Evolutionary conservation across 2,329 filamentous ascomycete species (phyloP).

Genomic region (Aspergillus costaricaensis): DNA sequence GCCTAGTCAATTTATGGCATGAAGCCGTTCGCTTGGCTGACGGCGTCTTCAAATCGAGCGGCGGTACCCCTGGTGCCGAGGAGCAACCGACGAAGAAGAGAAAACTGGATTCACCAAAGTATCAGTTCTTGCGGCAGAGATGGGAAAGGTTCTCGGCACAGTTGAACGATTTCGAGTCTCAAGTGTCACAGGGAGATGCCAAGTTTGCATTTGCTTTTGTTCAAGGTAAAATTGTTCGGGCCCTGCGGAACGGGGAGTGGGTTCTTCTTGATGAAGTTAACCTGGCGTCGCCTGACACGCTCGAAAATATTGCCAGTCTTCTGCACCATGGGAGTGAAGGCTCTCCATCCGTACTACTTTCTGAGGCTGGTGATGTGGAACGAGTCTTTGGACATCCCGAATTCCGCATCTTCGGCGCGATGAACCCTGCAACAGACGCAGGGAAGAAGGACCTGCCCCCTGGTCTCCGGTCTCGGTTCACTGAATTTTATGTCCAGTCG

Average conservation of each 20-base stretch:
- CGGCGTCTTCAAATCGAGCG: constrained; percentile 59
- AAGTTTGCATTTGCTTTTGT: constrained; percentile 94
- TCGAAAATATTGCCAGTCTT: constrained; percentile 90
- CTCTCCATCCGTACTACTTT: constrained; percentile 79
- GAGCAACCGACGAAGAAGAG: constrained; percentile 73
- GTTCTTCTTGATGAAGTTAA: constrained; percentile 97
- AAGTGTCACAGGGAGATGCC: constrained; percentile 68
- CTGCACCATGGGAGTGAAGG: constrained; percentile 71
- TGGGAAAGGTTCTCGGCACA: constrained; percentile 81
- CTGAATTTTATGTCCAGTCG: constrained; percentile 89
- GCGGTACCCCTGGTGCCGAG: constrained; percentile 47
- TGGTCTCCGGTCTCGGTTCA: constrained; percentile 87
- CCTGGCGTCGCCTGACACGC: constrained; percentile 86
- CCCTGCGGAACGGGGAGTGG: constrained; percentile 95
- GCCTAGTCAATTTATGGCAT: constrained; percentile 80
- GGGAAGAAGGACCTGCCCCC: constrained; percentile 92
- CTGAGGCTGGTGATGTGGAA: constrained; percentile 91
- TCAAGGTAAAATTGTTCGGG: constrained; percentile 93
- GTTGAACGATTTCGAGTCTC: constrained; percentile 76
- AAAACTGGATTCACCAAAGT: constrained; percentile 58
- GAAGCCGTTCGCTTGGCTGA: constrained; percentile 88
- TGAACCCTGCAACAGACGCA: constrained; percentile 98
- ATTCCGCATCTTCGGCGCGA: constrained; percentile 95
- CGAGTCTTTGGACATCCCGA: constrained; percentile 85
- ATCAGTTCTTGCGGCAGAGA: constrained; percentile 61